Conservation (phyloP, 202 grass and related monocot species). For the Setaria viridis region DNA sequence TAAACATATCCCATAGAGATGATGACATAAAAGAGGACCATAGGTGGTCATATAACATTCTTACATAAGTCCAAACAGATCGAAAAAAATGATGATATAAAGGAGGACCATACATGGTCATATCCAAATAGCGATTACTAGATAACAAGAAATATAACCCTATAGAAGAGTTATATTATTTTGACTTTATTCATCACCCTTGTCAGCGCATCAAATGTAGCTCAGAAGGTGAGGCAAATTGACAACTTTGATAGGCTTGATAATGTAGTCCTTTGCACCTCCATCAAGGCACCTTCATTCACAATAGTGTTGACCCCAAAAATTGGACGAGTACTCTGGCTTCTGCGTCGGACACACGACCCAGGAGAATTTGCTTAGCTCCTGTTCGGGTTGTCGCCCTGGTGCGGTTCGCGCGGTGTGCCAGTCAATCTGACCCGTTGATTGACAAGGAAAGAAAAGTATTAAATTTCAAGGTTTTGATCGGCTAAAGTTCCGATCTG, state of each 20-base stretch:
- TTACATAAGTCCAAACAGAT: not conserved
- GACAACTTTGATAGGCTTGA: not conserved
- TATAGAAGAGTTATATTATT: not conserved
- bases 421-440: too few species aligned
- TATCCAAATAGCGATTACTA: not conserved
- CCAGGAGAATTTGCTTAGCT: too few species aligned
- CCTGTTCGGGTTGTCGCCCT: too few species aligned
- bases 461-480: too few species aligned
- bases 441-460: too few species aligned
- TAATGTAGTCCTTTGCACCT: slow-evolving; percentile 24
- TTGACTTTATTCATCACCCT: not conserved
- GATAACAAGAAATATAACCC: not conserved
- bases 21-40: not conserved
- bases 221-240: not conserved
- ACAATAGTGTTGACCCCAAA: not conserved
- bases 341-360: too few species aligned
- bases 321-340: too few species aligned
- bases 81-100: not conserved
- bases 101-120: not conserved
- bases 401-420: too few species aligned
- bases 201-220: not conserved
- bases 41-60: not conserved
- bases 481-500: too few species aligned
- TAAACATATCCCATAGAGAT: not conserved
- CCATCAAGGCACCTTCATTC: slow-evolving; percentile 25